Conservation (phyloP, 208 protist genomes). For the Leptomonas pyrrhocoris region DNA sequence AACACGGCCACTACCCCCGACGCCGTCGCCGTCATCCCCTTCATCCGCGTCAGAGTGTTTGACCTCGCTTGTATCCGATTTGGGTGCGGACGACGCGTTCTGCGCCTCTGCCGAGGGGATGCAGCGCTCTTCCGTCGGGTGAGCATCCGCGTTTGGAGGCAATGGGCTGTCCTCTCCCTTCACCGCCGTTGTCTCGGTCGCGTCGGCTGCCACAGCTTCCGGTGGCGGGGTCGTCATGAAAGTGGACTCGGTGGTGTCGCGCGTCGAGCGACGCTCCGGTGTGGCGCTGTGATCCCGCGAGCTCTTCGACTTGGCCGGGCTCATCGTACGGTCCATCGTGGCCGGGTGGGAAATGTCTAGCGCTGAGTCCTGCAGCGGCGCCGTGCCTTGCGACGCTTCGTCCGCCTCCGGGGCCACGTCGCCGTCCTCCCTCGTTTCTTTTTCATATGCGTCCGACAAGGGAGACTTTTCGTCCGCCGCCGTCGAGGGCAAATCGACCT, state of each 20-base stretch:
- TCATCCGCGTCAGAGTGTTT: neutral
- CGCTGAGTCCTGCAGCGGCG: neutral
- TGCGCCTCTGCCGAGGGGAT: neutral
- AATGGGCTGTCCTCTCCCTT: neutral
- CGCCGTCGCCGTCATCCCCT: neutral
- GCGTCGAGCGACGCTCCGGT: neutral
- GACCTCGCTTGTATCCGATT: neutral
- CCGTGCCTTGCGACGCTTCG: neutral
- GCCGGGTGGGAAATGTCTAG: neutral
- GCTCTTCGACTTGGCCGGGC: constrained; percentile 2
- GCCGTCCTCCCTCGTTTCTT: neutral
- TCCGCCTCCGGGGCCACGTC: neutral
- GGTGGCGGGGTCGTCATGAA: neutral
- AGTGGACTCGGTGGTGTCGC: neutral
- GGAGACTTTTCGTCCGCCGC: neutral
- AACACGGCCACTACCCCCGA: constrained; percentile 10
- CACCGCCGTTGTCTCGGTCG: neutral
- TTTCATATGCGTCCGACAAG: neutral
- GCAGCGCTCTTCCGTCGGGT: constrained; percentile 4
- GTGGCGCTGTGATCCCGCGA: constrained; percentile 1
- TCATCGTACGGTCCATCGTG: neutral
- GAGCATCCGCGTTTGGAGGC: neutral
- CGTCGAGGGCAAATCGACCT: too few species aligned
- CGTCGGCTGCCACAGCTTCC: neutral
- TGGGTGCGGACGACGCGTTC: neutral